Conservation (phyloP, 495 filamentous ascomycete genomes). For the Glonium stellatum region DNA sequence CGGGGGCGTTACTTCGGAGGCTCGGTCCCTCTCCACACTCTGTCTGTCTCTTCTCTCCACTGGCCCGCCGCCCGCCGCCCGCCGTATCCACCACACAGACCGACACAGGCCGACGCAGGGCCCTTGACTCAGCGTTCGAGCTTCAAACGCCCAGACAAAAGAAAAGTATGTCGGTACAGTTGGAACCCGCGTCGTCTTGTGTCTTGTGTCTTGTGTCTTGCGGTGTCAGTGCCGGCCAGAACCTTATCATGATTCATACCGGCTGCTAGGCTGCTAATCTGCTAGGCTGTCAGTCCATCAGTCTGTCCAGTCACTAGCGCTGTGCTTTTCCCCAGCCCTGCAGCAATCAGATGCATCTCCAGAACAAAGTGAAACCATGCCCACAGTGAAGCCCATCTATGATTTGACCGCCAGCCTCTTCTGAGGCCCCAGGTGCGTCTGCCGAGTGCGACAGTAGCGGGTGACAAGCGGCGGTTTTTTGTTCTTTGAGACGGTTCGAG, state of each 20-base stretch:
- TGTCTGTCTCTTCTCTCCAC: no score
- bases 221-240: no score
- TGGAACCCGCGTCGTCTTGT: no score
- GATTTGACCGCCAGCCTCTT: no score
- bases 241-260: background rate
- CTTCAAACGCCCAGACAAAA: background rate
- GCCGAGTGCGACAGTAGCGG: background rate
- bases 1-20: no score
- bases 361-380: background rate
- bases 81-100: no score
- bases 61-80: no score
- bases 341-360: background rate
- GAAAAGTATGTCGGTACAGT: background rate
- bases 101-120: background rate
- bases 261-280: background rate
- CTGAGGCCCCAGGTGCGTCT: background rate
- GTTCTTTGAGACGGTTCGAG: background rate
- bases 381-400: background rate
- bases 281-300: no score
- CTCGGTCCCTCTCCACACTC: background rate
- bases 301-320: no score
- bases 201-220: background rate
- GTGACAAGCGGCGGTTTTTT: conserved; percentile 1
- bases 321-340: conserved; percentile 2
- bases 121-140: background rate